These are phyloP conservation scores for Mortierella sp. DNA, from an alignment of 371 early-diverging fungal species.

Conservation along the genomic window DNA sequence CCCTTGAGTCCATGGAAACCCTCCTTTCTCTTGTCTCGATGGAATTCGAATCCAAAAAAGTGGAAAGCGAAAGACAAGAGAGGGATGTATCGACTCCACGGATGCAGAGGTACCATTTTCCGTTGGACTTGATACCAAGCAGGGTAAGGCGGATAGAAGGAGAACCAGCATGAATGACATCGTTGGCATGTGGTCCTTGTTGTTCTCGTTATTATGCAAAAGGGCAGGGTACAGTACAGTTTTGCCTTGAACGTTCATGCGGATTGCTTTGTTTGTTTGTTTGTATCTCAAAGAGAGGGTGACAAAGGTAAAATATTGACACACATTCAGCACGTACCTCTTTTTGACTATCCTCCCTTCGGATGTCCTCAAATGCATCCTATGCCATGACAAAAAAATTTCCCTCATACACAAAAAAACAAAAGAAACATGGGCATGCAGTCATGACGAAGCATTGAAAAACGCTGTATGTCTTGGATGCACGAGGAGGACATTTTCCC, in stretches of 20 bases:
- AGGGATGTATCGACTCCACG: neutral
- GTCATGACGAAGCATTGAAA: neutral
- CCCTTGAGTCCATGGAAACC: neutral
- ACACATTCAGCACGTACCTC: neutral
- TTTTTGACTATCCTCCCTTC: neutral
- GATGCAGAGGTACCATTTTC: neutral
- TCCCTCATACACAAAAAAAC: neutral
- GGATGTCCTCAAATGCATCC: neutral
- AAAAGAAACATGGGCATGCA: neutral
- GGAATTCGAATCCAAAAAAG: neutral
- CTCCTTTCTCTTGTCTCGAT: too few species aligned
- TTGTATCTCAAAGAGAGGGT: neutral
- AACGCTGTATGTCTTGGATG: neutral
- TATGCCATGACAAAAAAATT: too few species aligned
- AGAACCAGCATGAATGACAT: too few species aligned
- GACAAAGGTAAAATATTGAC: neutral
- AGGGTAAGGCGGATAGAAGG: too few species aligned
- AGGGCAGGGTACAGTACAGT: too few species aligned
- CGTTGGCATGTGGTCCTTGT: neutral
- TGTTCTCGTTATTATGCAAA: too few species aligned
- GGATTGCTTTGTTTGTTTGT: neutral
- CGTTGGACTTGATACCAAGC: too few species aligned
- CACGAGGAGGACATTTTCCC: neutral
- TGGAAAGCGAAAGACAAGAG: too few species aligned
- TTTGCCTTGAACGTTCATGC: neutral